These are phyloP conservation scores for Claviceps maximensis DNA, from an alignment of 2,329 filamentous ascomycete species.

Conservation along the genomic window DNA sequence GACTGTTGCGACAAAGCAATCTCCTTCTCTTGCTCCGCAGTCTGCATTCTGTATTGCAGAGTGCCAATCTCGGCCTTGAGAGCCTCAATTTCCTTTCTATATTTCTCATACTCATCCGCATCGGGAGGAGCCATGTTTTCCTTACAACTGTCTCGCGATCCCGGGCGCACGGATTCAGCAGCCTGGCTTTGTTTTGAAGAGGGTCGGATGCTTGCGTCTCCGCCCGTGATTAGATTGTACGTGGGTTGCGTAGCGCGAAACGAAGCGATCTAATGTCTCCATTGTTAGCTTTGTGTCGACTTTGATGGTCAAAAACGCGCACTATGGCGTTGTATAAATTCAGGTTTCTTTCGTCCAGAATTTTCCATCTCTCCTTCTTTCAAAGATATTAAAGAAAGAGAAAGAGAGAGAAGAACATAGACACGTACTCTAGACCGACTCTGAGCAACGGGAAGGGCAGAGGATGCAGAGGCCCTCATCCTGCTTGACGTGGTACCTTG, in stretches of 20 bases:
- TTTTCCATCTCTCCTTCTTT: no score
- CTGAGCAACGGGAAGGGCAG: conserved; percentile 23
- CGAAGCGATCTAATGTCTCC: conserved; percentile 24
- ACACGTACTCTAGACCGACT: conserved; percentile 26
- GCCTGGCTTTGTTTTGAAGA: conserved; percentile 27
- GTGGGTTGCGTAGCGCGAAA: conserved; percentile 41
- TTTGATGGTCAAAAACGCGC: no score
- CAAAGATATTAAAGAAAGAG: no score
- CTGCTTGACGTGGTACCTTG: conserved; percentile 18
- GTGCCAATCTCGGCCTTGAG: conserved; percentile 83
- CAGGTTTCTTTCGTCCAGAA: no score
- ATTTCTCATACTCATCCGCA: conserved; percentile 45
- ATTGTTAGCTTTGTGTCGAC: background rate
- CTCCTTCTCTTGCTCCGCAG: conserved; percentile 76
- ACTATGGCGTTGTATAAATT: no score
- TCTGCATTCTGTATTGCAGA: conserved; percentile 76
- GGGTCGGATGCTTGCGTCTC: conserved; percentile 27
- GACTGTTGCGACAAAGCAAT: conserved; percentile 66
- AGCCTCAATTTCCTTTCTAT: conserved; percentile 52
- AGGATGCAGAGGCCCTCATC: conserved; percentile 22
- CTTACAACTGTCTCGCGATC: conserved; percentile 45
- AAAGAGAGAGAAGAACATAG: no score
- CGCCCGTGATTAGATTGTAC: conserved; percentile 47
- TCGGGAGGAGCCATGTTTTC: conserved; percentile 47
- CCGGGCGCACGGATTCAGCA: conserved; percentile 28